Percentiles rank a stretch among this genome's conserved stretches.
Evolutionary conservation across 2,329 filamentous ascomycete genomes (phyloP).

Genomic region (Alternaria solani): DNA sequence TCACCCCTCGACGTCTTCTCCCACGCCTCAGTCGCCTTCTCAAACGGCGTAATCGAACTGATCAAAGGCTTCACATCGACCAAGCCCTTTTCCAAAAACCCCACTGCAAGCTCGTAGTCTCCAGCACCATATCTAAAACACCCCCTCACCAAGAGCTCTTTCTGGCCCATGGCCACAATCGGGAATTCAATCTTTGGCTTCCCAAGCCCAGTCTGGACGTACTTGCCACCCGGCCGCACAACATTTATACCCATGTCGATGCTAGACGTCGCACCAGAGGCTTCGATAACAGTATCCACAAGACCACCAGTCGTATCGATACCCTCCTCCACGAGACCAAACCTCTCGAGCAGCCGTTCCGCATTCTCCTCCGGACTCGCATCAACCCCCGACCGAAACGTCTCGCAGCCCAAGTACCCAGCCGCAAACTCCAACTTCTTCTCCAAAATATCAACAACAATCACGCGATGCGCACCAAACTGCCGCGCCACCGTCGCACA

Average conservation of each 20-base stretch:
- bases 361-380: slow-evolving; percentile 74
- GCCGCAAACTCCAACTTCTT: slow-evolving; percentile 82
- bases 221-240: slow-evolving; percentile 89
- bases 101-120: slow-evolving; percentile 44
- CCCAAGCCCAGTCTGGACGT: slow-evolving; percentile 93
- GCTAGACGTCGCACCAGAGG: slow-evolving; percentile 89
- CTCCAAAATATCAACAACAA: slow-evolving; percentile 91
- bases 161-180: slow-evolving; percentile 88
- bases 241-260: slow-evolving; percentile 86
- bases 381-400: slow-evolving; percentile 69
- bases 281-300: slow-evolving; percentile 83
- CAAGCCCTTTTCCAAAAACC: slow-evolving; percentile 30
- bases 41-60: slow-evolving; percentile 41
- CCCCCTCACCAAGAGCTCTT: slow-evolving; percentile 69
- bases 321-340: slow-evolving; percentile 68
- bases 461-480: slow-evolving; percentile 79
- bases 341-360: slow-evolving; percentile 60
- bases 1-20: slow-evolving; percentile 42
- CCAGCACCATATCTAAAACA: slow-evolving; percentile 45
- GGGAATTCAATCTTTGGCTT: slow-evolving; percentile 92
- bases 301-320: slow-evolving; percentile 68
- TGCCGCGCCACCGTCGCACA: slow-evolving; percentile 75
- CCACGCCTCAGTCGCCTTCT: slow-evolving; percentile 42
- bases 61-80: slow-evolving; percentile 41
- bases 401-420: slow-evolving; percentile 77